Evolutionary conservation across 2,329 filamentous ascomycete species (phyloP).

Genomic region (Pseudogymnoascus destructans): DNA sequence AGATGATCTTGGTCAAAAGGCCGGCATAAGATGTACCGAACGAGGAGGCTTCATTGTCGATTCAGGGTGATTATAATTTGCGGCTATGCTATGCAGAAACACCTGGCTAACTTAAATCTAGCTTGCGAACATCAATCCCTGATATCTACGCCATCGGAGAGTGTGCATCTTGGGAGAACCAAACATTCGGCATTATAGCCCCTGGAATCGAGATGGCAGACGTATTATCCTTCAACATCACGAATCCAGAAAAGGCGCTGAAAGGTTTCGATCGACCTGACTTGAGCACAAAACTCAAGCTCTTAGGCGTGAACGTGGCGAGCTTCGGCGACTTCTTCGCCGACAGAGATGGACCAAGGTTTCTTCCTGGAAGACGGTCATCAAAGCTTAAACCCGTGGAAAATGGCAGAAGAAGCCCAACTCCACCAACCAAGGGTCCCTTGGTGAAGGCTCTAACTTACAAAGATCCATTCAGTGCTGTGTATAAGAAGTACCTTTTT

Average conservation of each 20-base stretch:
- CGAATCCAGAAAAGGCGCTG: conserved; percentile 50
- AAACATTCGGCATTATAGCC: conserved; percentile 79
- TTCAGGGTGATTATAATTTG: conserved; percentile 37
- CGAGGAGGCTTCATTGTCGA: conserved; percentile 62
- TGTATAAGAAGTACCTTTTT: conserved; percentile 92
- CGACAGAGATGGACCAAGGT: conserved; percentile 67
- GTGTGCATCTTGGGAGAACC: conserved; percentile 77
- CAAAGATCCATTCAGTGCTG: conserved; percentile 72
- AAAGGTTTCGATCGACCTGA: conserved; percentile 62
- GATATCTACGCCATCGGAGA: conserved; percentile 82
- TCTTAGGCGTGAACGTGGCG: conserved; percentile 80
- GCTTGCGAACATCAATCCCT: conserved; percentile 52
- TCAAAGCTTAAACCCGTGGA: conserved; percentile 39
- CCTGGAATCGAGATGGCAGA: conserved; percentile 90
- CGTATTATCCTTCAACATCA: conserved; percentile 80
- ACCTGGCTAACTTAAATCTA: not conserved
- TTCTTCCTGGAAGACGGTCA: conserved; percentile 48
- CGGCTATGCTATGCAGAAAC: not conserved
- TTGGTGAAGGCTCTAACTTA: conserved; percentile 72
- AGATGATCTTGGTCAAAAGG: conserved; percentile 59
- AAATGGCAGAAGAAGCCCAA: conserved; percentile 29
- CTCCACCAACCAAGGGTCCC: conserved; percentile 35
- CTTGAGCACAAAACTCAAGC: conserved; percentile 81
- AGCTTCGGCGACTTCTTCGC: conserved; percentile 93
- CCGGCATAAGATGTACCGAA: conserved; percentile 60